Base-by-base conservation (phyloP, 2,329 filamentous ascomycete species). In the Claviceps monticola region DNA sequence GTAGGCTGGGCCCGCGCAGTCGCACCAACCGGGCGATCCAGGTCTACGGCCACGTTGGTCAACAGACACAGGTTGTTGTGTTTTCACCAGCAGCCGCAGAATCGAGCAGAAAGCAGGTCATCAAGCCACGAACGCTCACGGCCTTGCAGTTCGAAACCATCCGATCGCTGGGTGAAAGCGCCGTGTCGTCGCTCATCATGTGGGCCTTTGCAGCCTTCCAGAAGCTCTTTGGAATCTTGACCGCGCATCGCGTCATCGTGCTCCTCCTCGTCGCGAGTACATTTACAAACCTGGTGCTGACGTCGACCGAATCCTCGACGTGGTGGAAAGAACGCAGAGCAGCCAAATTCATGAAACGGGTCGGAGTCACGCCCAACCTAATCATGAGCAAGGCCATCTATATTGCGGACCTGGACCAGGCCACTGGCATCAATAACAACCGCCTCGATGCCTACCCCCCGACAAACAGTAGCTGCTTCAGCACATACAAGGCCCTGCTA, bases 301-400 rank as follows among this genome's bases (percentile, higher is more conserved):
- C 86, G 0, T 86, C 84, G 13, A 80, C 83, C 56, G 82, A 88
- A 62, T 79, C 79, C 6, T 80, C 82, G 59, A 74, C 78, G 2
- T 97, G 89, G 89, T 95, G 87, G 85, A 76, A 79, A 46, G 91
- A 97, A 68, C 80, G 88, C 53, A 83, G 80, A 54, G 88, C 90
- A 1, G 78, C 77, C 16, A 82, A 75, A 42, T 95, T 91, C 65
- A 93, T 98, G 88, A 73, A 74, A 37, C 76, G 83, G 13, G 70
- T 97, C 14, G 91, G 91, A 9, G 82, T 97, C 7, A 77, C 79
- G 3, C 88, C 90, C 7, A 85, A 94, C 58, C 68, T 76, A 19
- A 78, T 84, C 56, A 91, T 96, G 86, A 86, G 84, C 67, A 88
- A 84, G 65, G 82, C 87, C 8, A 80, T 98, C 26, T 95, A 93